A percentile compares a stretch with the other conserved stretches of the same genome.
Evolutionary conservation across 192 early-diverging fungal genomes (phyloP).

Genomic region (Podila epigama): DNA sequence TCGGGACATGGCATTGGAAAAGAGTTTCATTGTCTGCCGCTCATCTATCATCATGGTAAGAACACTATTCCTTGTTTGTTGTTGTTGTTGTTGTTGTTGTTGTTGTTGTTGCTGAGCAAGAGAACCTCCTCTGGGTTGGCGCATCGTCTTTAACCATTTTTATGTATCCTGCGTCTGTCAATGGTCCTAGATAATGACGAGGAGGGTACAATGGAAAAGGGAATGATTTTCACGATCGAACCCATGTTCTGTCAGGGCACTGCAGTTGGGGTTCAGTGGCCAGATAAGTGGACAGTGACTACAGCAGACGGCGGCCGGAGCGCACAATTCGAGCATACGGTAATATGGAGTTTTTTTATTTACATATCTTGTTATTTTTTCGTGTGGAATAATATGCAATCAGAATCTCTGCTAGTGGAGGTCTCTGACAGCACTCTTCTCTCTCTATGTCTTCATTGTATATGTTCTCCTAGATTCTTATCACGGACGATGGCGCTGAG

Average conservation of each 20-base stretch:
- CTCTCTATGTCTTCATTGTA: not conserved
- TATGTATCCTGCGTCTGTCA: not conserved
- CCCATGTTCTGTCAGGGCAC: conserved; percentile 85
- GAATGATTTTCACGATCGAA: conserved; percentile 92
- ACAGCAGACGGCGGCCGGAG: conserved; percentile 83
- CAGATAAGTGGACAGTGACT: conserved; percentile 86
- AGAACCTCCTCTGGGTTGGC: not conserved
- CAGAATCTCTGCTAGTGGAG: not conserved
- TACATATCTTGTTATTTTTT: not conserved
- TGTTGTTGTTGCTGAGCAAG: not conserved
- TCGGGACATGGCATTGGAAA: conserved; percentile 90
- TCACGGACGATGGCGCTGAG: conserved; percentile 69
- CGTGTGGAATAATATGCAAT: not conserved
- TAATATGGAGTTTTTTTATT: conserved; percentile 21
- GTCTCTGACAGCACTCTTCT: not conserved
- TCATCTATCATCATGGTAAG: conserved; percentile 77
- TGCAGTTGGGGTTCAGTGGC: conserved; percentile 75
- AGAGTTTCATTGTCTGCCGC: conserved; percentile 83
- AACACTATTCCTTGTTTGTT: not conserved
- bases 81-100: not conserved
- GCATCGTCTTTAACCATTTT: not conserved
- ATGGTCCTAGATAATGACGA: conserved; percentile 74
- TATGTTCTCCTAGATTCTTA: conserved; percentile 53
- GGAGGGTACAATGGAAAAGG: conserved; percentile 72
- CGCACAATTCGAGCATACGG: conserved; percentile 90